phyloP scores from a whole-genome alignment of 495 filamentous ascomycete genomes.

The Penicillium pulvis region DNA sequence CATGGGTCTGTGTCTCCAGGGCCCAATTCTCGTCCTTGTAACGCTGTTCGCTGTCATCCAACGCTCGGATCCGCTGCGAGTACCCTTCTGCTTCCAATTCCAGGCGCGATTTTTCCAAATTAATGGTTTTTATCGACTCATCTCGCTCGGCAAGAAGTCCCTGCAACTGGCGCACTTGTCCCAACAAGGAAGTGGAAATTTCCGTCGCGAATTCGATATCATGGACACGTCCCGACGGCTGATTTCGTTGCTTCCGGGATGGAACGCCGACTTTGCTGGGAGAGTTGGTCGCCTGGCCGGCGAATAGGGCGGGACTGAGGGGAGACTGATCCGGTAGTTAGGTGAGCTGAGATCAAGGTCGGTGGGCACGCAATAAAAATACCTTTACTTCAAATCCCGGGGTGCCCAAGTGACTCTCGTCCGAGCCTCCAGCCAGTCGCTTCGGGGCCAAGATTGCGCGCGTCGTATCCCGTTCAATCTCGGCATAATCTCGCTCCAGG shows the following conservation, averaged over 20 bases:
- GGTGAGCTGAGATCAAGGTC: not conserved
- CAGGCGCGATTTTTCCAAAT: conserved; percentile 71
- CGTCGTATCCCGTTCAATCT: conserved; percentile 87
- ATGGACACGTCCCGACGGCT: conserved; percentile 79
- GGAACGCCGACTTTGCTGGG: conserved; percentile 89
- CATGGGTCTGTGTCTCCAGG: conserved; percentile 85
- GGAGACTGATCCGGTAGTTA: conserved; percentile 55
- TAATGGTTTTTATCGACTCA: conserved; percentile 73
- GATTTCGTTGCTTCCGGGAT: conserved; percentile 83
- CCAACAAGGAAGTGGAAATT: conserved; percentile 86
- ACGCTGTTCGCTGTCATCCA: conserved; percentile 91
- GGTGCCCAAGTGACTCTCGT: conserved; percentile 48
- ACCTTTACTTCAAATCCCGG: conserved; percentile 67
- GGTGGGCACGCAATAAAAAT: conserved; percentile 13
- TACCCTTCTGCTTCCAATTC: conserved; percentile 82
- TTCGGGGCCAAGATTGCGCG: conserved; percentile 84
- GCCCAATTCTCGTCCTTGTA: conserved; percentile 99
- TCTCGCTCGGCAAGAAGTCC: conserved; percentile 81
- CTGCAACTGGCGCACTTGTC: conserved; percentile 87
- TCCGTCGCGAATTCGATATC: conserved; percentile 97
- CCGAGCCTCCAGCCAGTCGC: conserved; percentile 66
- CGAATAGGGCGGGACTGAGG: conserved; percentile 76
- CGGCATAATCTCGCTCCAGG: conserved; percentile 92
- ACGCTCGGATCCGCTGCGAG: conserved; percentile 70
- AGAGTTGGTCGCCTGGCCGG: conserved; percentile 80